These are phyloP conservation scores for Apostasia shenzhenica DNA, from an alignment of 106 monocot genomes.

Conservation along the genomic window DNA sequence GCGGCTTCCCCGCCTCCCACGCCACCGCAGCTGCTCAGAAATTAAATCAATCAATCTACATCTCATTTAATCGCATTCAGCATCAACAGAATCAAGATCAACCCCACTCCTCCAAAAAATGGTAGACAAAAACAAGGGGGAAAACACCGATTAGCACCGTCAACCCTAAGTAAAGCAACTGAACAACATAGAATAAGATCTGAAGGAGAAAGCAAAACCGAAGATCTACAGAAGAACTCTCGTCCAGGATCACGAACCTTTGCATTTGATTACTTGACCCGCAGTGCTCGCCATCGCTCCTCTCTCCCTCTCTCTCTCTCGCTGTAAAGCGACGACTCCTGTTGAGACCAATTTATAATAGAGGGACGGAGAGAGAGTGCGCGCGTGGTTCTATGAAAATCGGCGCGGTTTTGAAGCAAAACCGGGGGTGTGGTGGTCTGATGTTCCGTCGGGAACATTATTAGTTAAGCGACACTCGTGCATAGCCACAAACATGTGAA, in stretches of 20 bases:
- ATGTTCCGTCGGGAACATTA: no score
- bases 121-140: not conserved
- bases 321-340: no score
- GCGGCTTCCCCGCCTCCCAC: conserved; percentile 79
- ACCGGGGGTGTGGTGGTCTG: no score
- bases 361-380: no score
- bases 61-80: no score
- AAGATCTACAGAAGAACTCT: not conserved
- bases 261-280: conserved; percentile 60
- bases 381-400: no score
- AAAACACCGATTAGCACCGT: not conserved
- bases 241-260: conserved; percentile 19
- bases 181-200: not conserved
- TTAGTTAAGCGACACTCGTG: no score
- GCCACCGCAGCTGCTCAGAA: conserved; percentile 55
- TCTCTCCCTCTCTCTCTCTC: conserved; percentile 7
- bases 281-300: conserved; percentile 34
- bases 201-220: not conserved
- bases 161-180: not conserved
- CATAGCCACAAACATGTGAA: no score
- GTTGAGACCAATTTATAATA: no score
- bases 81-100: not conserved
- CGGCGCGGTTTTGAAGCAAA: no score
- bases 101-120: not conserved
- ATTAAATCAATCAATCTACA: not conserved